These are phyloP conservation scores for Populus deltoides DNA, from an alignment of 345 rosid species.

Conservation along the genomic window DNA sequence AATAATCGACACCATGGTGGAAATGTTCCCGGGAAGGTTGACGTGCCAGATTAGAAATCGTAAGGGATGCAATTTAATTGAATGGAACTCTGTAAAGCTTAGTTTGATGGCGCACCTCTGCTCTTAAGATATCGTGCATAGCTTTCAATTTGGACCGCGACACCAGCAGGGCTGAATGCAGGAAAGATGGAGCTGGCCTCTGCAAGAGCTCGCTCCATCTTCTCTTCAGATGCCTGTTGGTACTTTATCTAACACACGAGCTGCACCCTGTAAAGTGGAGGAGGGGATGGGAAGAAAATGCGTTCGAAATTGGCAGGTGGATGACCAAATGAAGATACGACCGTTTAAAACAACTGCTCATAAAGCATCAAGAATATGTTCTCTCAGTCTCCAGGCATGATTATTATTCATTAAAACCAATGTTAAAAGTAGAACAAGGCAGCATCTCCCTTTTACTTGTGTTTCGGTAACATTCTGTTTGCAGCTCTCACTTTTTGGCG, in stretches of 20 bases:
- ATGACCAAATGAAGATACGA: background rate
- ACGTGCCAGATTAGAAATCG: too few relatives aligned
- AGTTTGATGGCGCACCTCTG: too few relatives aligned
- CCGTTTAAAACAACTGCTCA: background rate
- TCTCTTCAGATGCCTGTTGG: background rate
- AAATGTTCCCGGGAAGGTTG: too few relatives aligned
- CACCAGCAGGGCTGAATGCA: background rate
- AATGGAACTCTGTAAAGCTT: too few relatives aligned
- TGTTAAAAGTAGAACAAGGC: slow-evolving; percentile 13
- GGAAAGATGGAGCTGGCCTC: background rate
- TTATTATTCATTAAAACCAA: background rate
- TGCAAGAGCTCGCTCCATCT: background rate
- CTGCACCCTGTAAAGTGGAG: background rate
- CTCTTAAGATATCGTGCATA: background rate
- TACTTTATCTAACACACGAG: background rate
- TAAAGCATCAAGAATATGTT: background rate
- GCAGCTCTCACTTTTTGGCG: slow-evolving; percentile 21
- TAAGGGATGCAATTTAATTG: too few relatives aligned
- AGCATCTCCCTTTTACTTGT: slow-evolving; percentile 13
- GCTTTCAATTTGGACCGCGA: background rate
- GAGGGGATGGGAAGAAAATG: background rate
- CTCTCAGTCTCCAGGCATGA: background rate
- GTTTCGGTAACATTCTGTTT: slow-evolving; percentile 27
- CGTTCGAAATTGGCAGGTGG: background rate
- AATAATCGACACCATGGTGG: too few relatives aligned